Conservation (phyloP, 2,329 filamentous ascomycete genomes). For the Onygena corvina region DNA sequence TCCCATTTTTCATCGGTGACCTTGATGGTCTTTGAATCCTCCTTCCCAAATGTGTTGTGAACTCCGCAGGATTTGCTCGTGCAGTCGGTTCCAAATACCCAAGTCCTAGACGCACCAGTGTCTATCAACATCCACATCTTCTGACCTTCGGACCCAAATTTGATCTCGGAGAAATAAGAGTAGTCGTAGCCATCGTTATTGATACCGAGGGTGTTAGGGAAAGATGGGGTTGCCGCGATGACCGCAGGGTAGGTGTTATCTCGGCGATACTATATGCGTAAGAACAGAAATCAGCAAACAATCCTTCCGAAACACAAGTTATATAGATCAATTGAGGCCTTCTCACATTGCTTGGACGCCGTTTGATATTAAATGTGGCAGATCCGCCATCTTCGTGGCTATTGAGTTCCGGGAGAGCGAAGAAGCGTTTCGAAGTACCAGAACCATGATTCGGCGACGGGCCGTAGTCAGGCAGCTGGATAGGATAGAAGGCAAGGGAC, state of each 20-base stretch:
- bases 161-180: slow-evolving; percentile 43
- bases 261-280: slow-evolving; percentile 27
- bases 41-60: slow-evolving; percentile 58
- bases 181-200: slow-evolving; percentile 44
- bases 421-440: slow-evolving; percentile 12
- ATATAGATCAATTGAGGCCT: background rate
- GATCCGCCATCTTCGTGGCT: slow-evolving; percentile 13
- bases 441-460: slow-evolving; percentile 14
- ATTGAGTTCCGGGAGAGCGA: slow-evolving; percentile 10
- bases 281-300: background rate
- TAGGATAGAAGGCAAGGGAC: slow-evolving; percentile 36
- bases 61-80: slow-evolving; percentile 50
- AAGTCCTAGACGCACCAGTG: slow-evolving; percentile 54
- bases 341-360: slow-evolving; percentile 20
- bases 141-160: slow-evolving; percentile 39
- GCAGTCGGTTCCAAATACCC: slow-evolving; percentile 69
- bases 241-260: slow-evolving; percentile 40
- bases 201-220: slow-evolving; percentile 39
- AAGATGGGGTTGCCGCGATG: slow-evolving; percentile 28
- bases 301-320: background rate
- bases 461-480: slow-evolving; percentile 17
- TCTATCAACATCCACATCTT: slow-evolving; percentile 45
- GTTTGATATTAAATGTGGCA: slow-evolving; percentile 30
- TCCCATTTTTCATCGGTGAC: slow-evolving; percentile 45
- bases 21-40: slow-evolving; percentile 53